Percentiles rank a stretch among this genome's conserved stretches.
Conservation (phyloP, 768 basidiomycete species). For the Naganishia antarctica region DNA sequence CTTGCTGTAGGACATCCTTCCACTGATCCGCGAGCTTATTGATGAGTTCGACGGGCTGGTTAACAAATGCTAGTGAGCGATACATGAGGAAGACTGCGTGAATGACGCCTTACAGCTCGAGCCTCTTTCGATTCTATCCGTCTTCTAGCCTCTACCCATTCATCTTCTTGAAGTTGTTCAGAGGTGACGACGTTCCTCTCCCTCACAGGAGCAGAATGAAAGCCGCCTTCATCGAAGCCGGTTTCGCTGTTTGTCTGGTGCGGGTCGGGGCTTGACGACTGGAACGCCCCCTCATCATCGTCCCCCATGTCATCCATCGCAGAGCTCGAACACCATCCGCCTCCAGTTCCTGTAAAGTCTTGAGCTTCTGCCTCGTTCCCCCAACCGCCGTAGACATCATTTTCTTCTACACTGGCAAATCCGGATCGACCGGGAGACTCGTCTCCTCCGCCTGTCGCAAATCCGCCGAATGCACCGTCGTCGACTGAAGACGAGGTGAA, state of each 20-base stretch:
- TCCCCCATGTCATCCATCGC: background rate
- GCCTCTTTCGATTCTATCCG: slow-evolving; percentile 35
- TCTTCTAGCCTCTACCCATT: slow-evolving; percentile 46
- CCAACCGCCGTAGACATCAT: background rate
- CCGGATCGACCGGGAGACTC: background rate
- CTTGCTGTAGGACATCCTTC: slow-evolving; percentile 21
- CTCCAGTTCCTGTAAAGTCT: background rate
- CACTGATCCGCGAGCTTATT: slow-evolving; percentile 36
- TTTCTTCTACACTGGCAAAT: background rate
- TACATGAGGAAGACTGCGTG: background rate
- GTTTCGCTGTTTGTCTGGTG: background rate
- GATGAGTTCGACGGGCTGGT: slow-evolving; percentile 32
- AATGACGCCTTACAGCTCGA: slow-evolving; percentile 37
- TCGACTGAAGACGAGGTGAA: slow-evolving; percentile 5
- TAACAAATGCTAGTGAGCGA: background rate
- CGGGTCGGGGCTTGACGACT: background rate
- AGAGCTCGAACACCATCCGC: slow-evolving; percentile 7
- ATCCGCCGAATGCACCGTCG: slow-evolving; percentile 25
- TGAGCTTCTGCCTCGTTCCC: background rate
- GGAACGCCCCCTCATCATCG: slow-evolving; percentile 14
- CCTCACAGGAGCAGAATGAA: background rate
- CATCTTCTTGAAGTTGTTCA: slow-evolving; percentile 32
- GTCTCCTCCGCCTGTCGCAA: background rate
- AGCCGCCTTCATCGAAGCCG: slow-evolving; percentile 14
- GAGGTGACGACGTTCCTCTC: background rate